These are phyloP conservation scores for Thinopyrum elongatum DNA, from an alignment of 176 grass and related monocot species.

Conservation along the genomic window DNA sequence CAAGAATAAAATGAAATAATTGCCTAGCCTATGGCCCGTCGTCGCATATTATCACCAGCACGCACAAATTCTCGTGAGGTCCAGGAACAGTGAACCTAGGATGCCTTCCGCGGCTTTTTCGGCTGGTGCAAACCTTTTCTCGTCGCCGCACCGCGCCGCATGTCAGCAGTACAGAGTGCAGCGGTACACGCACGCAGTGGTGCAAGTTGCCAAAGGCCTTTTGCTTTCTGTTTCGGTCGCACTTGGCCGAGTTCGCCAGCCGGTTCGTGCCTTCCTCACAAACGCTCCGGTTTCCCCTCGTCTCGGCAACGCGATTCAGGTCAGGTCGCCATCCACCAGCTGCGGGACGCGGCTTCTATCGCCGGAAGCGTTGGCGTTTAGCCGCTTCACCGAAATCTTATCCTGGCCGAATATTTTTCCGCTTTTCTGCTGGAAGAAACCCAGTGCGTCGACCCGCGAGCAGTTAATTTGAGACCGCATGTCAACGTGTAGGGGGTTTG, in stretches of 20 bases:
- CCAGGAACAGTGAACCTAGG: background rate
- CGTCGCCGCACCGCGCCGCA: background rate
- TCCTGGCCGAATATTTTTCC: no score
- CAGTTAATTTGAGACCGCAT: no score
- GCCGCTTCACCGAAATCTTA: background rate
- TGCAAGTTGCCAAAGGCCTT: constrained; percentile 32
- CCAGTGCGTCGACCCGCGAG: background rate
- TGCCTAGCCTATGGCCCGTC: no score
- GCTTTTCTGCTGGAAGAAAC: background rate
- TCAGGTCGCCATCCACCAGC: constrained; percentile 35
- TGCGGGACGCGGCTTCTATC: constrained; percentile 5
- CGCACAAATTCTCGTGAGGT: background rate
- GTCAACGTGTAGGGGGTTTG: background rate
- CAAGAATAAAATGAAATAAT: background rate
- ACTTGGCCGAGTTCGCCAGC: background rate
- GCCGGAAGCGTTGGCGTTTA: constrained; percentile 2
- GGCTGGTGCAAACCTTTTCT: background rate
- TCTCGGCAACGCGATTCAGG: background rate
- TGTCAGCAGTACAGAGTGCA: background rate
- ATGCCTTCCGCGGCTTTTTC: background rate
- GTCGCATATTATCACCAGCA: background rate
- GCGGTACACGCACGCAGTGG: background rate
- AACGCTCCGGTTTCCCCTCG: background rate
- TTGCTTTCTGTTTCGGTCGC: constrained; percentile 40
- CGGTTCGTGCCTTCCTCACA: background rate